Conservation (phyloP, 768 basidiomycete species). For the Mycena filopes region DNA sequence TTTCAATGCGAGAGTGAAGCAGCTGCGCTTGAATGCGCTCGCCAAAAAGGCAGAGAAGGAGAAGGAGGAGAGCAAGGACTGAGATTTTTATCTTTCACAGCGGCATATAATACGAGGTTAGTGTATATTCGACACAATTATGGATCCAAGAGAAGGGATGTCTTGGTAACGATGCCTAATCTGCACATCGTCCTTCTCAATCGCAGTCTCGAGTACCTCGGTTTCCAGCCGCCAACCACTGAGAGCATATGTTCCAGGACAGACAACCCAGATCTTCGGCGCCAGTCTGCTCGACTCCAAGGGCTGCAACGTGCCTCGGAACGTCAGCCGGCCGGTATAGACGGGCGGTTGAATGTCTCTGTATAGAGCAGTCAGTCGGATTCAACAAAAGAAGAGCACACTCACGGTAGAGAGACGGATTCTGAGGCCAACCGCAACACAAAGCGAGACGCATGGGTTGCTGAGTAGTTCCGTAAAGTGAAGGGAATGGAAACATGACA, state of each 20-base stretch:
- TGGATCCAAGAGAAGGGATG: constrained; percentile 36
- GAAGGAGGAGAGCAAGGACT: constrained; percentile 30
- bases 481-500: constrained; percentile 65
- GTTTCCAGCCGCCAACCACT: constrained; percentile 78
- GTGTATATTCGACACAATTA: constrained; percentile 22
- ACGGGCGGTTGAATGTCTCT: constrained; percentile 61
- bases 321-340: constrained; percentile 75
- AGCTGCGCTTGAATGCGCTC: constrained; percentile 61
- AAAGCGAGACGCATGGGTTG: constrained; percentile 68
- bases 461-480: constrained; percentile 76
- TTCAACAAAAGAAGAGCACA: background rate
- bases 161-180: constrained; percentile 50
- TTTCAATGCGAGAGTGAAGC: constrained; percentile 81
- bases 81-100: background rate
- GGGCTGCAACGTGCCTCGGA: constrained; percentile 68
- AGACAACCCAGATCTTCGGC: constrained; percentile 67
- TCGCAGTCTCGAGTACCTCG: constrained; percentile 58
- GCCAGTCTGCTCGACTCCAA: constrained; percentile 53
- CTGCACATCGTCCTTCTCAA: constrained; percentile 25
- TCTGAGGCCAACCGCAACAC: constrained; percentile 58
- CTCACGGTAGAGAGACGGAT: constrained; percentile 33
- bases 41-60: constrained; percentile 56
- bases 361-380: constrained; percentile 1
- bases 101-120: background rate
- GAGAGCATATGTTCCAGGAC: constrained; percentile 73